Percentiles rank a stretch among this genome's conserved stretches.
Evolutionary conservation across 305 asterid genomes (phyloP).

Genomic region (Solanum chacoense): DNA sequence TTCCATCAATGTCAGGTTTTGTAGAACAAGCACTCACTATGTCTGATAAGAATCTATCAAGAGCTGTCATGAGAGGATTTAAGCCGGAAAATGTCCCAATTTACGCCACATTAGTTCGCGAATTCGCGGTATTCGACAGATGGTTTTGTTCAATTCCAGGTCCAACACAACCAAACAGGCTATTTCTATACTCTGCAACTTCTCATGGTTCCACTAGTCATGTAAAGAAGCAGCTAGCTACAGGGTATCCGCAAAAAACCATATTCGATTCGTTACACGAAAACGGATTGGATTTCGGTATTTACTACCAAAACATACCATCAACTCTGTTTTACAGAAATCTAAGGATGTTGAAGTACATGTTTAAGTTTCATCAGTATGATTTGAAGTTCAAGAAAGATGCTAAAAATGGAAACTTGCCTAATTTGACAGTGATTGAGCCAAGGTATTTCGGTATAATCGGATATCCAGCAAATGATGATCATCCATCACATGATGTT

Average conservation of each 20-base stretch:
- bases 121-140: slow-evolving; percentile 49
- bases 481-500: slow-evolving; percentile 91
- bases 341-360: slow-evolving; percentile 59
- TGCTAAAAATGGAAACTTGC: slow-evolving; percentile 55
- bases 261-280: slow-evolving; percentile 63
- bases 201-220: slow-evolving; percentile 76
- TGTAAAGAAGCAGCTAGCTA: slow-evolving; percentile 34
- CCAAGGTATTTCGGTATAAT: slow-evolving; percentile 65
- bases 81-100: slow-evolving; percentile 43
- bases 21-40: slow-evolving; percentile 60
- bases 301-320: slow-evolving; percentile 56
- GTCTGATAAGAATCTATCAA: slow-evolving; percentile 30
- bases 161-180: slow-evolving; percentile 57
- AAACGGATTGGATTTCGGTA: slow-evolving; percentile 41
- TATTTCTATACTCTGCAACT: slow-evolving; percentile 70
- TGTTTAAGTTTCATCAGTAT: slow-evolving; percentile 47
- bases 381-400: slow-evolving; percentile 51
- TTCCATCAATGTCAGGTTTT: slow-evolving; percentile 77
- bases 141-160: slow-evolving; percentile 65
- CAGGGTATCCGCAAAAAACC: slow-evolving; percentile 64
- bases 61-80: slow-evolving; percentile 71
- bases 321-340: slow-evolving; percentile 55
- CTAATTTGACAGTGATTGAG: slow-evolving; percentile 57
- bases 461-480: slow-evolving; percentile 62
- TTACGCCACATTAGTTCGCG: slow-evolving; percentile 33